These are phyloP conservation scores for Colletotrichum sojae DNA, from an alignment of 2,329 filamentous ascomycete genomes.

Conservation along the genomic window DNA sequence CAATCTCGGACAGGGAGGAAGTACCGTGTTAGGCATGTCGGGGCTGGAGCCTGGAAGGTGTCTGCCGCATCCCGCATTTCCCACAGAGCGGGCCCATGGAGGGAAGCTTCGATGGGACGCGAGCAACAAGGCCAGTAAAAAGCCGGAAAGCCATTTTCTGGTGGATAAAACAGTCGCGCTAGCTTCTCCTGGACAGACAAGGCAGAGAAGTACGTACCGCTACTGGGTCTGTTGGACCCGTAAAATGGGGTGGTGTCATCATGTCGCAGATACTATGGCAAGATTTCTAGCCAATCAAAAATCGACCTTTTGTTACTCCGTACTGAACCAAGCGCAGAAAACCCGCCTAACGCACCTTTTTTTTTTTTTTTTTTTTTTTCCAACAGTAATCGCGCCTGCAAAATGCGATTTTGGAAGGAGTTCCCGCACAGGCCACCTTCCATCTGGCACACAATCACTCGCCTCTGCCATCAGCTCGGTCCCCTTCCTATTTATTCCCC, in stretches of 20 bases:
- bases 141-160: not conserved
- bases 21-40: not conserved
- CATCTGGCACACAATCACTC: conserved; percentile 44
- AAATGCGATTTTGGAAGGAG: conserved; percentile 32
- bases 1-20: no score
- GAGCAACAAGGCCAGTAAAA: not conserved
- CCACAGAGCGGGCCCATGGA: conserved; percentile 5
- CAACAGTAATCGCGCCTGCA: conserved; percentile 27
- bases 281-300: conserved; percentile 43
- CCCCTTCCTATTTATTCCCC: conserved; percentile 46
- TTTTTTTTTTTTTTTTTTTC: conserved; percentile 32
- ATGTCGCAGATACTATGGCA: conserved; percentile 25
- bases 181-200: not conserved
- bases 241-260: conserved; percentile 39
- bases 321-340: conserved; percentile 34
- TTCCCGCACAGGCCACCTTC: conserved; percentile 38
- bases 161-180: conserved; percentile 1
- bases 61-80: conserved; percentile 21
- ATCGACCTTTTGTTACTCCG: conserved; percentile 24
- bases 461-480: conserved; percentile 50
- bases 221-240: conserved; percentile 5
- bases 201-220: conserved; percentile 19
- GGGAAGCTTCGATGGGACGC: conserved; percentile 20
- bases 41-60: not conserved
- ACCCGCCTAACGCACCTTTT: conserved; percentile 18